phyloP scores from a whole-genome alignment of 371 early-diverging fungal species.

The Mucor piriformis region DNA sequence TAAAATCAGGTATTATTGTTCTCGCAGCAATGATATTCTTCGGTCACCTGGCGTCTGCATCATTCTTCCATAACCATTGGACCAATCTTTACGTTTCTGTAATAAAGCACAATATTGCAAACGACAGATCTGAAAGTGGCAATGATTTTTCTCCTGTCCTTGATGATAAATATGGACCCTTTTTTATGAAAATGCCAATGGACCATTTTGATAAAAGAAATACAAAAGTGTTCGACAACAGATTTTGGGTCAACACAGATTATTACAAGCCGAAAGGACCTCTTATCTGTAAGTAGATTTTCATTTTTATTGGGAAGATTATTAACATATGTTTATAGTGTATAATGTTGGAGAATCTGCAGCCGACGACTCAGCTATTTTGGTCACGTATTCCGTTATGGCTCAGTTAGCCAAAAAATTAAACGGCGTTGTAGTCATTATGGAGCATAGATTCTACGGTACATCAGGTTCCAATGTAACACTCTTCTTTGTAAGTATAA shows the following conservation, averaged over 20 bases:
- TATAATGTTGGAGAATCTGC: constrained; percentile 51
- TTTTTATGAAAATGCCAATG: constrained; percentile 53
- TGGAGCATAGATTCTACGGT: constrained; percentile 16
- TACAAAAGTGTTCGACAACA: constrained; percentile 52
- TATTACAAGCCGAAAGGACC: constrained; percentile 67
- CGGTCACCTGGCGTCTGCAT: too few species aligned
- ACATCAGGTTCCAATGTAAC: constrained; percentile 2
- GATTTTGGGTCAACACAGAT: constrained; percentile 58
- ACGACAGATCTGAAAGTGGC: too few species aligned
- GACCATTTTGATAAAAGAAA: constrained; percentile 46
- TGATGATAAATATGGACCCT: constrained; percentile 26
- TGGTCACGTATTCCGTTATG: constrained; percentile 33
- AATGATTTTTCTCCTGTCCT: not conserved
- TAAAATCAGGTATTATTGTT: too few species aligned
- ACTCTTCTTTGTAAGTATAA: not conserved
- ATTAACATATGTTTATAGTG: constrained; percentile 18
- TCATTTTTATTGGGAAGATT: not conserved
- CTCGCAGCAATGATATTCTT: too few species aligned
- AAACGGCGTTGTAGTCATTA: constrained; percentile 1
- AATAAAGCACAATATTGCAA: too few species aligned
- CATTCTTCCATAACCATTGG: too few species aligned
- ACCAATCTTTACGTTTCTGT: too few species aligned
- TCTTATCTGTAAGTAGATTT: constrained; percentile 49
- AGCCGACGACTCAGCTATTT: constrained; percentile 23
- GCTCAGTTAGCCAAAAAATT: constrained; percentile 29